Base-by-base conservation (phyloP, 768 basidiomycete genomes). In the Lactarius tabidus region DNA sequence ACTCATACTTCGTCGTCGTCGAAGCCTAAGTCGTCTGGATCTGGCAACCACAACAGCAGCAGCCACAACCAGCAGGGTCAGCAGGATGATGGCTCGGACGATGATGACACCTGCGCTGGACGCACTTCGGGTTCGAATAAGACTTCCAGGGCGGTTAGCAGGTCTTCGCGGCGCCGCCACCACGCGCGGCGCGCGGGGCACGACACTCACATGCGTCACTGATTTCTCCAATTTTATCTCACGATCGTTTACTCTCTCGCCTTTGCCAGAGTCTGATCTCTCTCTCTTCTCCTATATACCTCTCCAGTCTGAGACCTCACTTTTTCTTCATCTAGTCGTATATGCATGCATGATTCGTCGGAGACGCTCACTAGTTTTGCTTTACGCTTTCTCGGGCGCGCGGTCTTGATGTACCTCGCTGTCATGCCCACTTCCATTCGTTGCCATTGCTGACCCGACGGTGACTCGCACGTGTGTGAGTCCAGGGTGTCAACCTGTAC, bases 271-370 rank as follows among this genome's bases (percentile, higher is more conserved):
- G 33, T 57, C 17, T 33, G 33, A 33, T 23, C 20, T 12, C 53
- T 54, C 38, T 54, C 10, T 31, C 39, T 31, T 26, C 5, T 59
- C 29, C 7, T 54, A 23, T 28, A 26, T 54, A 14, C 26, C 23
- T 33, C 38, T 31, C 28, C 38, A 31, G 53, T 55, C 53, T 48
- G 64, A 38, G 64, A 45, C 35, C 26, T 18, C 43, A 20, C 33
- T 56, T 55, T 3, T 15, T 36, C 20, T 14, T 10, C n/a, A 12
- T 48, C 23, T 23, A 12, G 45, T 23, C 12, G 35, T 20, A 29
- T n/a, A 39, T 31, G 26, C 33, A 58, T 26, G 9, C 57, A 57
- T 38, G 56, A 35, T 33, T 59, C 64, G 59, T 65, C 53, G 43
- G 64, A 12, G 64, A 57, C 45, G 64, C 64, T 23, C 28, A 39